Conservation (phyloP, 225 moss, liverwort and hornwort species). For the Neckera pumila region DNA sequence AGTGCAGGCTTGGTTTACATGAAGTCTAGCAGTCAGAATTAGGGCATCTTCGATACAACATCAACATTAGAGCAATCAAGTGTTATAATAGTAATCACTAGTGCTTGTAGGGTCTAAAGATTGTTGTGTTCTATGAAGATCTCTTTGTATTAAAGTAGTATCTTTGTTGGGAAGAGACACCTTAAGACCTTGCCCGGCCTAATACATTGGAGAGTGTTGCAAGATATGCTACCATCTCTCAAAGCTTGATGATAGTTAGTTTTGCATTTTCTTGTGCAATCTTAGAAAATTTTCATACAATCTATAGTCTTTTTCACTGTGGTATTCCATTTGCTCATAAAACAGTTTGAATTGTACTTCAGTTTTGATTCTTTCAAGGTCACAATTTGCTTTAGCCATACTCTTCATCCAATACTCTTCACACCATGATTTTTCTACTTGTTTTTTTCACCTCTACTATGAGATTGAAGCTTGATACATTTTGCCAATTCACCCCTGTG, state of each 20-base stretch:
- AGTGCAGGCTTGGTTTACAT: fast-evolving
- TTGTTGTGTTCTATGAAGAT: fast-evolving
- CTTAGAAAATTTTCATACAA: background rate
- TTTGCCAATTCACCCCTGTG: background rate
- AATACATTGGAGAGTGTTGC: background rate
- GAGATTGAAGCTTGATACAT: background rate
- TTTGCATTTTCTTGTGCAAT: background rate
- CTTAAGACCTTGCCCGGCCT: background rate
- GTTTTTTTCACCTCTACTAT: background rate
- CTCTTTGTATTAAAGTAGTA: too few relatives aligned
- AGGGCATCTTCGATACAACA: background rate
- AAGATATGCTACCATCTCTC: background rate
- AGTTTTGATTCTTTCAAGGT: background rate
- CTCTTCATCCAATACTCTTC: background rate
- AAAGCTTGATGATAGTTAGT: background rate
- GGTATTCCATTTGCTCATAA: background rate
- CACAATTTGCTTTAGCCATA: fast-evolving
- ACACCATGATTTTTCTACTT: background rate
- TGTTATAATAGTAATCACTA: fast-evolving
- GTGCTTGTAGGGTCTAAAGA: background rate
- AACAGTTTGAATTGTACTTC: background rate
- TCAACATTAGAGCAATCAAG: background rate
- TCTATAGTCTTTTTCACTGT: background rate
- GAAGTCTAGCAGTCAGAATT: fast-evolving
- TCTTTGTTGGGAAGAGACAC: background rate